A percentile compares a stretch with the other conserved stretches of the same genome.
These are phyloP conservation scores for Coniochaeta hoffmannii DNA, from an alignment of 2,329 filamentous ascomycete species.

Conservation along the genomic window DNA sequence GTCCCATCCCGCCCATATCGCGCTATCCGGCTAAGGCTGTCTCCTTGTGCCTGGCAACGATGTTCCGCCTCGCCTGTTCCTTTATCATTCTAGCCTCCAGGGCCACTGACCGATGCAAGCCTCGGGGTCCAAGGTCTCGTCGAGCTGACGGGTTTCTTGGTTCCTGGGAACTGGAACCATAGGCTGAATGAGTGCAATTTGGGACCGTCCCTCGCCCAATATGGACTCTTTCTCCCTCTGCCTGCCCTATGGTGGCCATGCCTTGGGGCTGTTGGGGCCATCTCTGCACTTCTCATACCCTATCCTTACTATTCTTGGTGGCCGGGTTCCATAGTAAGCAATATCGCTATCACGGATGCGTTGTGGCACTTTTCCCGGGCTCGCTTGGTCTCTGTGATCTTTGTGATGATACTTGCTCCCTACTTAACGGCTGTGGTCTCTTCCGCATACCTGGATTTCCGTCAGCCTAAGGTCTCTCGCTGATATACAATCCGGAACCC, in stretches of 20 bases:
- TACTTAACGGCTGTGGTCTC: conserved; percentile 3
- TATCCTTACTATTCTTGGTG: conserved; percentile 8
- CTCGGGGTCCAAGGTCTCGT: background rate
- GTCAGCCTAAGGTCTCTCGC: background rate
- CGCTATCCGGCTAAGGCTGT: background rate
- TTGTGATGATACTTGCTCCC: background rate
- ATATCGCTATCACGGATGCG: conserved; percentile 8
- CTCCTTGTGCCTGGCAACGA: background rate
- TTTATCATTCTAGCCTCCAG: background rate
- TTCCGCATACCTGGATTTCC: background rate
- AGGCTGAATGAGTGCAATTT: conserved; percentile 17
- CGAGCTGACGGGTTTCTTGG: conserved; percentile 7
- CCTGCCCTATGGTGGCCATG: background rate
- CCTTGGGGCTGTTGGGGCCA: background rate
- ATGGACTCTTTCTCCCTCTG: conserved; percentile 5
- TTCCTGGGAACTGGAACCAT: conserved; percentile 14
- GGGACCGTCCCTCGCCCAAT: conserved; percentile 9
- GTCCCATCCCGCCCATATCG: background rate
- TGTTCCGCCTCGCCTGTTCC: background rate
- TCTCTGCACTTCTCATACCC: background rate
- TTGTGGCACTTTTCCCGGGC: conserved; percentile 5
- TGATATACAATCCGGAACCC: background rate
- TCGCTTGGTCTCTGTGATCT: background rate
- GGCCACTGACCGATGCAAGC: background rate
- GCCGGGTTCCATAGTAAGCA: conserved; percentile 9